Evolutionary conservation across 1,284 basidiomycete species (phyloP), one percentile per base, ranked within the genome.

Genomic region (Trichosporon faecale): DNA sequence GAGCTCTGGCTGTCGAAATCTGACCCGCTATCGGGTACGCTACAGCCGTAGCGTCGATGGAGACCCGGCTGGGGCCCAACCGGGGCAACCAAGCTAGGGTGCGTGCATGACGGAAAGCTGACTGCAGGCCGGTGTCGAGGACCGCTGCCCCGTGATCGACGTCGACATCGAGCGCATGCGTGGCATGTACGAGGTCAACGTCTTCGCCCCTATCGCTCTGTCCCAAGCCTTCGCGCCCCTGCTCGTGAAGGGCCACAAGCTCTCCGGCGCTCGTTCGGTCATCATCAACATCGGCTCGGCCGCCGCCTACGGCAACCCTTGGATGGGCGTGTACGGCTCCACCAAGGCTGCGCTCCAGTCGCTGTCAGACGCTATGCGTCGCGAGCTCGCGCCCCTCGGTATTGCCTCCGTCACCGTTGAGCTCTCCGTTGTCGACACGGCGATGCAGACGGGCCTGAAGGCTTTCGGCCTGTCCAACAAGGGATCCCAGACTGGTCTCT

Each of bases 251-350:
- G 49, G 40, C 16, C 37, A 57, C 27, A 64, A 37, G 44, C 14
- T 12, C n/a, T 55, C 29, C 8, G 49, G 35, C 12, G 14, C 14
- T 11, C 60, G 35, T 12, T 23, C 23, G 3, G 64, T 68, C 49
- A 66, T 76, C 23, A 23, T 78, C 60, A 78, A 78, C 44, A 68
- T 77, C 44, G 75, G 74, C 7, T 71, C 66, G 52, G 69, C 69
- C 7, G 66, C 68, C 2, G 18, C 60, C 3, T 46, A 64, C 18
- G 69, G 69, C 23, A 16, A 60, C 12, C 72, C 75, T 4, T 76
- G 67, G 67, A 57, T 72, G 16, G 72, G 33, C 9, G 67, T 66
- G 8, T 78, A 75, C 61, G 67, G 40, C 11, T 35, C 31, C 8
- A 52, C 60, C 65, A 66, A 66, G 46, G 73, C 73, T 3, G 73